Evolutionary conservation across 2,329 filamentous ascomycete species (phyloP), one percentile per base, ranked within the genome.

Genomic region (Aspergillus hiratsukae): DNA sequence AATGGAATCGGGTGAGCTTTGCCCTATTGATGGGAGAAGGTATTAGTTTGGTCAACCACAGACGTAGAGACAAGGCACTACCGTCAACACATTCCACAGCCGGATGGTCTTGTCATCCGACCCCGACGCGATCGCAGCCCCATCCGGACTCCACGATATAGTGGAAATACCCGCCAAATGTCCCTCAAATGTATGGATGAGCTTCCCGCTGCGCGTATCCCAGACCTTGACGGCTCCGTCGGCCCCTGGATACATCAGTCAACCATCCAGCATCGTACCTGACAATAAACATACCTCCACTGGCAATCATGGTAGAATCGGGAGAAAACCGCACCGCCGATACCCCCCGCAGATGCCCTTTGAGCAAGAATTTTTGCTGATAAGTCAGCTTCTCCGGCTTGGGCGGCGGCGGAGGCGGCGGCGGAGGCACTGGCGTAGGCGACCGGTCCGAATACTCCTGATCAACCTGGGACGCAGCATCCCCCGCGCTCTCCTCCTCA

Each of bases 81-180:
- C 78, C 7, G 82, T 83, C 19, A 77, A 67, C 3, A 83, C 78
- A 65, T 97, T 90, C 94, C 94, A 99, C 1, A 99, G 79, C 2
- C 94, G 85, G 61, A 99, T 97, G 0, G 89, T 86, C 76, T 99
- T 99, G 81, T 99, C 94, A 74, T 99, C 94, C 4, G 90, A 93
- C 25, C 93, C 94, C 9, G 90, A 93, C 3, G 93, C 94, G 49
- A 99, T 82, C 2, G 89, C 90, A 64, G 87, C 87, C 59, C 88
- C 91, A 72, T 97, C 91, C 0, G 93, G 92, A 58, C 88, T 88
- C 94, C 94, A 99, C n/a, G 92, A 87, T 49, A 99, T 82, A 41
- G 91, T 93, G 31, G 90, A 96, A 19, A 99, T 86, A 58, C 94
- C 94, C 0, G 93, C 92, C 70, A 97, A 83, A 76, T 99, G 94